phyloP scores from a whole-genome alignment of 2,329 filamentous ascomycete species.

The Fusarium sp. region DNA sequence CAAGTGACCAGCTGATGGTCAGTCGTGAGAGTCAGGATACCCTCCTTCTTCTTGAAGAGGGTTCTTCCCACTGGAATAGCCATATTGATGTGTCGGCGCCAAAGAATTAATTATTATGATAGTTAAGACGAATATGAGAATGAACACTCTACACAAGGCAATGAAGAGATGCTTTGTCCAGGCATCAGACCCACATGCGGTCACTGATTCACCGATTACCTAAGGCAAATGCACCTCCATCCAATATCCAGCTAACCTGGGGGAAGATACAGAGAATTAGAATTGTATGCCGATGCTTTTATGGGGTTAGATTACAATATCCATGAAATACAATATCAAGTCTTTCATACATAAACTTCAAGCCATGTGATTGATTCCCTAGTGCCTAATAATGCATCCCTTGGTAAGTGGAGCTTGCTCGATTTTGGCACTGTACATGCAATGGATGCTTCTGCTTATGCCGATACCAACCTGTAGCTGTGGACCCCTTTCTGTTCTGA shows the following conservation, averaged over 20 bases:
- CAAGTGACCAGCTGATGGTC: slow-evolving; percentile 83
- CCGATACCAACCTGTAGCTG: neutral
- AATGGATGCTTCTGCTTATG: neutral
- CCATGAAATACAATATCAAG: neutral
- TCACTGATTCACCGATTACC: slow-evolving; percentile 22
- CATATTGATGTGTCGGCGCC: slow-evolving; percentile 55
- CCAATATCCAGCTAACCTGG: neutral
- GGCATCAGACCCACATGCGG: slow-evolving; percentile 16
- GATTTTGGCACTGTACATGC: neutral
- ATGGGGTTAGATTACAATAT: neutral
- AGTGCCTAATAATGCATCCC: neutral
- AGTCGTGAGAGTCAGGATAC: slow-evolving; percentile 77
- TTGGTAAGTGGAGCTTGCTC: neutral
- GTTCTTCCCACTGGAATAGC: slow-evolving; percentile 72
- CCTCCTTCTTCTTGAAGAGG: slow-evolving; percentile 96
- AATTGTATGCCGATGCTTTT: neutral
- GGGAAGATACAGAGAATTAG: neutral
- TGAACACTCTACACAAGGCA: neutral
- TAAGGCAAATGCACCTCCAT: neutral
- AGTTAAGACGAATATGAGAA: neutral
- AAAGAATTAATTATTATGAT: neutral
- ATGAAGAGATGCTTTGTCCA: slow-evolving; percentile 1
- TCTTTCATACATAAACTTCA: neutral
- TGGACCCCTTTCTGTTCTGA: neutral
- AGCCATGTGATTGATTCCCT: neutral